These are phyloP conservation scores for Didymella segeticola DNA, from an alignment of 2,329 filamentous ascomycete genomes.

Conservation along the genomic window DNA sequence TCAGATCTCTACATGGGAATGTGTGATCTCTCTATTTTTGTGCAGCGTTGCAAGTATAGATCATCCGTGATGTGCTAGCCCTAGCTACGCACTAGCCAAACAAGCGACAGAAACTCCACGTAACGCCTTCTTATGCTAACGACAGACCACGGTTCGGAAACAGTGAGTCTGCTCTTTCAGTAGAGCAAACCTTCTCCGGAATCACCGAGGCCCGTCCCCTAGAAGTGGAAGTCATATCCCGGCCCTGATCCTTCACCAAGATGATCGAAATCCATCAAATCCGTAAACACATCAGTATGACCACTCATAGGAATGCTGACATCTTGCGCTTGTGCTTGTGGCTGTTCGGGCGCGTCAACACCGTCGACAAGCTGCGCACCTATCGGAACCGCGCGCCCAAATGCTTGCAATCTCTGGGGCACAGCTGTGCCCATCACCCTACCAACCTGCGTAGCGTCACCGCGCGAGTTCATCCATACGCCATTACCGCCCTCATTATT, in stretches of 20 bases:
- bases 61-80: too few species aligned
- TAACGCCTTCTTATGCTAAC: too few species aligned
- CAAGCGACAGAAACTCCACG: too few species aligned
- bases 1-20: too few species aligned
- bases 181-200: too few species aligned
- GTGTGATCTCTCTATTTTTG: too few species aligned
- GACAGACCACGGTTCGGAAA: too few species aligned
- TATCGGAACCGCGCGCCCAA: slow-evolving; percentile 51
- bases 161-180: neutral
- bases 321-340: slow-evolving; percentile 9
- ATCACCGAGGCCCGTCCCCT: neutral
- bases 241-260: slow-evolving; percentile 4
- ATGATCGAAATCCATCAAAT: slow-evolving; percentile 15
- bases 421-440: slow-evolving; percentile 37
- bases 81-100: too few species aligned
- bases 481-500: slow-evolving; percentile 53
- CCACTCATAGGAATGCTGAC: slow-evolving; percentile 1
- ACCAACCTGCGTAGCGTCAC: slow-evolving; percentile 45
- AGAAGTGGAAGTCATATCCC: slow-evolving; percentile 11
- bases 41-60: neutral
- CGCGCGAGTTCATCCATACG: slow-evolving; percentile 56
- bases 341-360: slow-evolving; percentile 40
- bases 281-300: slow-evolving; percentile 13
- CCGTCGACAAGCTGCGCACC: slow-evolving; percentile 49
- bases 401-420: slow-evolving; percentile 49